phyloP scores from a whole-genome alignment of 2,329 filamentous ascomycete genomes.

The Hypomyces perniciosus region DNA sequence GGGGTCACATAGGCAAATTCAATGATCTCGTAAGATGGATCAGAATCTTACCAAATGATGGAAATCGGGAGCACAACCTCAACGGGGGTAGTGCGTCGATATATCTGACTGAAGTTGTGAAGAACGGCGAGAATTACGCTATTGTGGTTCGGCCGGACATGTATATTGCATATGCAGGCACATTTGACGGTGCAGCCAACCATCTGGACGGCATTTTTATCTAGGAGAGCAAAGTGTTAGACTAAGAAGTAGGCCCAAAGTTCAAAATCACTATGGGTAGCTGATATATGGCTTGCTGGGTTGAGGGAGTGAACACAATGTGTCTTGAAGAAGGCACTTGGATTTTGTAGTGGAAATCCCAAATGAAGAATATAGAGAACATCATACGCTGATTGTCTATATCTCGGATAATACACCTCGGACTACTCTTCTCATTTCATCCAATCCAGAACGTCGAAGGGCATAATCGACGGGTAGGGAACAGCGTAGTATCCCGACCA shows the following conservation, averaged over 20 bases:
- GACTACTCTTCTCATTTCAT: no score
- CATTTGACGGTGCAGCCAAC: slow-evolving; percentile 19
- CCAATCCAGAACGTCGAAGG: no score
- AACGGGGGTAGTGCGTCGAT: background rate
- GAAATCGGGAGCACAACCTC: background rate
- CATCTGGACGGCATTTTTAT: slow-evolving; percentile 21
- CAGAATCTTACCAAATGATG: slow-evolving; percentile 3
- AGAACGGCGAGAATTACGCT: slow-evolving; percentile 19
- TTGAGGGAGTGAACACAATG: no score
- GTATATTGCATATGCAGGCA: slow-evolving; percentile 33
- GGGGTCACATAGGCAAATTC: slow-evolving; percentile 11
- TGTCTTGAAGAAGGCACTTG: no score
- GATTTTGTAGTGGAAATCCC: no score
- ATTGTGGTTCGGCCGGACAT: slow-evolving; percentile 36
- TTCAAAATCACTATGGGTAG: background rate
- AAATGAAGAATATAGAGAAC: no score
- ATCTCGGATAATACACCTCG: no score
- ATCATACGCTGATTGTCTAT: no score
- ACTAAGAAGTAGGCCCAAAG: no score
- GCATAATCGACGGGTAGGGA: no score
- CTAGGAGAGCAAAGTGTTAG: background rate
- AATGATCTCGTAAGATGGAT: slow-evolving; percentile 9
- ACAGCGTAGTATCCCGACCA: no score
- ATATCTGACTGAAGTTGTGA: slow-evolving; percentile 28
- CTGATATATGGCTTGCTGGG: no score